Evolutionary conservation across 179 eudicot genomes (phyloP).

Genomic region (Gypsophila paniculata): DNA sequence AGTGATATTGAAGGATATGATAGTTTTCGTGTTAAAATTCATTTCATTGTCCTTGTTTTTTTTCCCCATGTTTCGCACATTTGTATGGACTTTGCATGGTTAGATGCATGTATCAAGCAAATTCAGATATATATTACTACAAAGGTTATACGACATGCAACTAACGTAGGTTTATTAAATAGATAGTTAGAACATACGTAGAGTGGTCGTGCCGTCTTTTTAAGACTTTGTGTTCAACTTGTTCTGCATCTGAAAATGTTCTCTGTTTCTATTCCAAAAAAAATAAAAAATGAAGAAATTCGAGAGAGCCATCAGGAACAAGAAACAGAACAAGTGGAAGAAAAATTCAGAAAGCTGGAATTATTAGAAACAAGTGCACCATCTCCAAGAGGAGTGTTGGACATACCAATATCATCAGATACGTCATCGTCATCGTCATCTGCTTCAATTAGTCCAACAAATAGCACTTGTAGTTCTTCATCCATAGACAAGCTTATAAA

Average conservation of each 20-base stretch:
- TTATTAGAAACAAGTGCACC: slow-evolving; percentile 20
- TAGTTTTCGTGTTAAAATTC: not conserved
- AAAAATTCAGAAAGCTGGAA: slow-evolving; percentile 1
- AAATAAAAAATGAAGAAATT: slow-evolving; percentile 13
- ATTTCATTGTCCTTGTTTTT: not conserved
- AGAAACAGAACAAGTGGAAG: slow-evolving; percentile 21
- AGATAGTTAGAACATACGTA: no score
- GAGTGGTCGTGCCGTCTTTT: no score
- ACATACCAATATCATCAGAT: slow-evolving; percentile 36
- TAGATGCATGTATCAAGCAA: not conserved
- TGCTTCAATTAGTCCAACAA: slow-evolving; percentile 27
- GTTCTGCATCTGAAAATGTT: slow-evolving; percentile 6
- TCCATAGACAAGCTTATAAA: slow-evolving; percentile 14
- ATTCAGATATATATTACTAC: not conserved
- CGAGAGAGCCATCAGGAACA: slow-evolving; percentile 17
- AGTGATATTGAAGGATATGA: not conserved
- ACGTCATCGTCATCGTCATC: slow-evolving; percentile 22
- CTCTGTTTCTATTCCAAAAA: not conserved
- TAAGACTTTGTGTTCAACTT: no score
- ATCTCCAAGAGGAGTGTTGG: slow-evolving; percentile 69
- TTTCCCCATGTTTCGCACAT: not conserved
- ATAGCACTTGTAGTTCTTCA: slow-evolving; percentile 33
- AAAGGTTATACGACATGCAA: no score
- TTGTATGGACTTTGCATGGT: not conserved
- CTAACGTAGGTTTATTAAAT: no score